Conservation (phyloP, 352 stramenopile species). For the Pythium plurisporium region DNA sequence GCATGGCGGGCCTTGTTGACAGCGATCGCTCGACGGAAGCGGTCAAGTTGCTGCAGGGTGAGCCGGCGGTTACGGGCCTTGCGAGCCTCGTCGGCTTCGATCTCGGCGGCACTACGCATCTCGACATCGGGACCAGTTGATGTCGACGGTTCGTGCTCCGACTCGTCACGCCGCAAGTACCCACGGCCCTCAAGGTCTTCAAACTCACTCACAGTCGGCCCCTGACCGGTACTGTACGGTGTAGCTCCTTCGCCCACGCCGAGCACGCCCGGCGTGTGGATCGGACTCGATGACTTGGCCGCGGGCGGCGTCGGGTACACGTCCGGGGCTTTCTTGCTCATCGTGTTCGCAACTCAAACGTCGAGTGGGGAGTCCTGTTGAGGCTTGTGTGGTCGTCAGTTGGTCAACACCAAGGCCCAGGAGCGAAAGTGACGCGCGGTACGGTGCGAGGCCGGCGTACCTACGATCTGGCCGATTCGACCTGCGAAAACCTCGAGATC, state of each 20-base stretch:
- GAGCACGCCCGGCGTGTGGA: conserved; percentile 14
- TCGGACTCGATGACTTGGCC: conserved; percentile 1
- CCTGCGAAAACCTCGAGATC: too few relatives aligned
- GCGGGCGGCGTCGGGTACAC: not conserved
- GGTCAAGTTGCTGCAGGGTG: conserved; percentile 30
- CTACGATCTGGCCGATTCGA: too few relatives aligned
- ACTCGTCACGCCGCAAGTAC: conserved; percentile 9
- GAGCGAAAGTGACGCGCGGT: too few relatives aligned
- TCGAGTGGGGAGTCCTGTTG: too few relatives aligned
- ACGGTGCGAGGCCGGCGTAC: too few relatives aligned
- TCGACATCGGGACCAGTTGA: conserved; percentile 12
- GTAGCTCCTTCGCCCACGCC: conserved; percentile 9
- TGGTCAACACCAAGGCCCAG: too few relatives aligned
- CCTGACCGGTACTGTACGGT: not conserved
- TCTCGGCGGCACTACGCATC: conserved; percentile 18
- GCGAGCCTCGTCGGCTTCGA: conserved; percentile 3
- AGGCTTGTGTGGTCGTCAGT: too few relatives aligned
- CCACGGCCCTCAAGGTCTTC: conserved; percentile 20
- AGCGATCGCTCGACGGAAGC: conserved; percentile 30
- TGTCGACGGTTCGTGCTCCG: not conserved
- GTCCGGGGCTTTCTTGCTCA: not conserved
- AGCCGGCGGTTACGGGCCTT: conserved; percentile 22
- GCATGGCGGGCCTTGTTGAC: conserved; percentile 8
- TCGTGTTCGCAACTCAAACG: too few relatives aligned
- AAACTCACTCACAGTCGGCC: conserved; percentile 4